Evolutionary conservation across 2,329 filamentous ascomycete genomes (phyloP), one percentile per base, ranked within the genome.

Genomic region (Hymenoscyphus occultus): DNA sequence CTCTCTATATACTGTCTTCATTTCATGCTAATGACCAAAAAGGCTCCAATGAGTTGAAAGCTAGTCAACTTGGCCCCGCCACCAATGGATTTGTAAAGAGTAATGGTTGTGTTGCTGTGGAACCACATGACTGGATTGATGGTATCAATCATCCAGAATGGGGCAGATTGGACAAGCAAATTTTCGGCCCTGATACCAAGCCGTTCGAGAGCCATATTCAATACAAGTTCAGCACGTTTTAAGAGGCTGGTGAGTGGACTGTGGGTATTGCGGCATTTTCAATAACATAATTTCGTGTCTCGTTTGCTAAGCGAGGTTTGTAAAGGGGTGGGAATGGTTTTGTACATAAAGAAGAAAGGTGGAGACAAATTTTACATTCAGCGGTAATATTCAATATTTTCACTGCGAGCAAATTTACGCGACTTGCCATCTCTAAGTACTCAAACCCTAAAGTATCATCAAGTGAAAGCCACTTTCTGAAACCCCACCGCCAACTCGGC

Each of bases 71-170:
- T 14, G 79, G 83, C 51, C 72, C 70, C 28, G 75, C 72, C 2
- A 74, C 76, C n/a, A 76, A 72, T 56, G 80, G 75, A 68, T 68
- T 70, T 45, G 81, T 86, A 7, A 82, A 86, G 63, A 76, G 92
- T 80, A 92, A 93, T 74, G 92, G 92, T 35, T 97, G 93, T 76
- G 75, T 96, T 39, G 93, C 96, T 63, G 84, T 97, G 76, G 93
- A 97, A 80, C 91, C 94, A 10, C 87, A 97, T 81, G 92, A 94
- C 76, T 97, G 88, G 86, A 96, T 97, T 74, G 93, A 96, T 75
- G 92, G 84, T 40, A 95, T 97, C 80, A 97, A 97, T 79, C 86
- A 95, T 71, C 93, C 93, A 0, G 85, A 92, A 77, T 97, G 93
- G 93, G 86, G 86, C 67, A 86, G 93, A 67, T 78, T 81, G 59